A percentile compares a stretch with the other conserved stretches of the same genome.
phyloP scores from a whole-genome alignment of 108 stramenopile genomes.

The Nannochloropsis gaditana region DNA sequence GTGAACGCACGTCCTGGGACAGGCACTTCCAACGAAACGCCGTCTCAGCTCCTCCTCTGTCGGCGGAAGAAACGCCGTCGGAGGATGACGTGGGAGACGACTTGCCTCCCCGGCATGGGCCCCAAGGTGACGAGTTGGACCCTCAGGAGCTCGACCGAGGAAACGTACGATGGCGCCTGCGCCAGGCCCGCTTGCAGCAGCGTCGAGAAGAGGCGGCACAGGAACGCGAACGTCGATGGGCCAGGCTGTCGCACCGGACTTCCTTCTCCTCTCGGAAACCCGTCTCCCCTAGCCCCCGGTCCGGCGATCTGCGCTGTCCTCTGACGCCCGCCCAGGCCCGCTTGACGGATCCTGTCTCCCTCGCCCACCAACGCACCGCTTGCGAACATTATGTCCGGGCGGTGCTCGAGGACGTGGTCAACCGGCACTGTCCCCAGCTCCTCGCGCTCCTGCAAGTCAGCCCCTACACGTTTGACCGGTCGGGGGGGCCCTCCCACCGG shows the following conservation, averaged over 20 bases:
- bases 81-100: neutral
- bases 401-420: conserved; percentile 12
- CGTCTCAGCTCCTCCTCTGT: neutral
- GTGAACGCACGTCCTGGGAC: neutral
- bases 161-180: neutral
- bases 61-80: neutral
- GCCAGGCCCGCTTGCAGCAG: neutral
- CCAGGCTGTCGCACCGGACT: neutral
- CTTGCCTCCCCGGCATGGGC: neutral
- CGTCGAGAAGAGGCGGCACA: neutral
- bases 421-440: neutral
- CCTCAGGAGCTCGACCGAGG: neutral
- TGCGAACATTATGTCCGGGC: neutral
- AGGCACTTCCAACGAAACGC: neutral
- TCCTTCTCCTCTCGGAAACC: neutral
- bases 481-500: neutral
- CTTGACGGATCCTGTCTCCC: neutral
- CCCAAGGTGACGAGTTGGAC: neutral
- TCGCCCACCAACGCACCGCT: neutral
- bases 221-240: neutral
- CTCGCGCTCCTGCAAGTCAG: neutral
- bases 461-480: neutral
- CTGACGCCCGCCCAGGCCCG: neutral
- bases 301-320: neutral
- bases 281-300: neutral